These are phyloP conservation scores for Anthracocystis walkeri DNA, from an alignment of 1,284 basidiomycete species.

Conservation along the genomic window DNA sequence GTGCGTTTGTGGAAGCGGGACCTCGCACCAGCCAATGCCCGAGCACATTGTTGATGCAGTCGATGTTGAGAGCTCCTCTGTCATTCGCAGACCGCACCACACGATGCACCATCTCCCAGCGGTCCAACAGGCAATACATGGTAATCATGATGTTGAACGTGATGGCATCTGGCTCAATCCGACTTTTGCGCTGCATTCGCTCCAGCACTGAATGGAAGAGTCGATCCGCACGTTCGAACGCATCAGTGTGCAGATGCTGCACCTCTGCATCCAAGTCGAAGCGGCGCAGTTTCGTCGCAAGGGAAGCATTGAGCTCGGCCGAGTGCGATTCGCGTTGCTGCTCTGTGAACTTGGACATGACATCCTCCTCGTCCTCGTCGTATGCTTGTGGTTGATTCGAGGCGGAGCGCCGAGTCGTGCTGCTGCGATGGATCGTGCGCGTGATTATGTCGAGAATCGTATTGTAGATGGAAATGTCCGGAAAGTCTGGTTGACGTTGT, in stretches of 20 bases:
- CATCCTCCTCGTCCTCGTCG: constrained; percentile 29
- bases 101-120: constrained; percentile 27
- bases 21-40: constrained; percentile 23
- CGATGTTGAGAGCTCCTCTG: constrained; percentile 14
- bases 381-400: background rate
- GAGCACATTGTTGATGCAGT: constrained; percentile 39
- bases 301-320: constrained; percentile 17
- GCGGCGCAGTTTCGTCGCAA: constrained; percentile 32
- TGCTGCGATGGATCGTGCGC: constrained; percentile 27
- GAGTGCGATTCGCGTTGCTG: constrained; percentile 25
- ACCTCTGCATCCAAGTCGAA: constrained; percentile 35
- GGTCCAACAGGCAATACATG: constrained; percentile 41
- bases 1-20: constrained; percentile 3
- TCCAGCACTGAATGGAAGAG: constrained; percentile 46
- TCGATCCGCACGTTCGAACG: constrained; percentile 31
- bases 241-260: constrained; percentile 20
- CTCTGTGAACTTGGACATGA: constrained; percentile 12
- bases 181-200: constrained; percentile 39
- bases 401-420: constrained; percentile 1
- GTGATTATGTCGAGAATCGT: constrained; percentile 44
- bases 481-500: constrained; percentile 21
- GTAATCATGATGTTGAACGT: constrained; percentile 55
- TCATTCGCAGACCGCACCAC: constrained; percentile 15
- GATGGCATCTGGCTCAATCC: constrained; percentile 32
- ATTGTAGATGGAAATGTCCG: constrained; percentile 46